Evolutionary conservation across 2,329 filamentous ascomycete genomes (phyloP).

Genomic region (Teratosphaeria epicoccoides): DNA sequence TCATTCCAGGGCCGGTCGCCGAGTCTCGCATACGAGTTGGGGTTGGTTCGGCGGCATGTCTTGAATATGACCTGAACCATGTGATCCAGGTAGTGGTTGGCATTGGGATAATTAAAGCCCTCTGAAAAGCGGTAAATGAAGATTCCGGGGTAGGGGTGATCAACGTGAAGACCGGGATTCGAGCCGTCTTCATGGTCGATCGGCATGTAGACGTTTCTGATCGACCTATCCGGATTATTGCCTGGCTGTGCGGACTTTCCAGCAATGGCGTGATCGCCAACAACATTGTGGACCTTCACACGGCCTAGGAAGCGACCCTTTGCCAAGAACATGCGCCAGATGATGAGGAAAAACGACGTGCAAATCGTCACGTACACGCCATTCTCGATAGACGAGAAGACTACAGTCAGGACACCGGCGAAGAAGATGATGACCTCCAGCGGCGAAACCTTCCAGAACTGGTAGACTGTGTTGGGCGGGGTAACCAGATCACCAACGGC

Average conservation of each 20-base stretch:
- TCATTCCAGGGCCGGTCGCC: conserved; percentile 90
- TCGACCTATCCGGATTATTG: conserved; percentile 38
- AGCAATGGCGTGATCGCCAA: conserved; percentile 58
- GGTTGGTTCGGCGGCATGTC: conserved; percentile 66
- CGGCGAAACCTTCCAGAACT: conserved; percentile 90
- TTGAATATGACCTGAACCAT: conserved; percentile 35
- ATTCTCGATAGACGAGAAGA: conserved; percentile 82
- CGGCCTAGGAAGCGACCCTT: conserved; percentile 74
- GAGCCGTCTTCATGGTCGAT: conserved; percentile 81
- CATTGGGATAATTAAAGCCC: conserved; percentile 93
- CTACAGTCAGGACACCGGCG: conserved; percentile 75
- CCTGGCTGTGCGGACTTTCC: conserved; percentile 41
- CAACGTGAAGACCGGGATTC: conserved; percentile 71
- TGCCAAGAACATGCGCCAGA: conserved; percentile 76
- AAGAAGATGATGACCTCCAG: conserved; percentile 90
- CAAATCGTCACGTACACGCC: conserved; percentile 82
- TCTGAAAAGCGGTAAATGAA: conserved; percentile 95
- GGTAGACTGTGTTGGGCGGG: conserved; percentile 79
- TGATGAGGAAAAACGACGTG: conserved; percentile 63
- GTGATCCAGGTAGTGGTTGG: conserved; percentile 76
- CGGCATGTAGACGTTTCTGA: conserved; percentile 76
- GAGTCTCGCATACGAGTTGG: conserved; percentile 47
- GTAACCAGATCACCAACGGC: conserved; percentile 90
- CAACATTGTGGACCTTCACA: conserved; percentile 72
- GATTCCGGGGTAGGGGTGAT: conserved; percentile 76